Percentiles rank a stretch among this genome's conserved stretches.
phyloP scores from a whole-genome alignment of 345 rosid species.

The Gossypium stocksii region DNA sequence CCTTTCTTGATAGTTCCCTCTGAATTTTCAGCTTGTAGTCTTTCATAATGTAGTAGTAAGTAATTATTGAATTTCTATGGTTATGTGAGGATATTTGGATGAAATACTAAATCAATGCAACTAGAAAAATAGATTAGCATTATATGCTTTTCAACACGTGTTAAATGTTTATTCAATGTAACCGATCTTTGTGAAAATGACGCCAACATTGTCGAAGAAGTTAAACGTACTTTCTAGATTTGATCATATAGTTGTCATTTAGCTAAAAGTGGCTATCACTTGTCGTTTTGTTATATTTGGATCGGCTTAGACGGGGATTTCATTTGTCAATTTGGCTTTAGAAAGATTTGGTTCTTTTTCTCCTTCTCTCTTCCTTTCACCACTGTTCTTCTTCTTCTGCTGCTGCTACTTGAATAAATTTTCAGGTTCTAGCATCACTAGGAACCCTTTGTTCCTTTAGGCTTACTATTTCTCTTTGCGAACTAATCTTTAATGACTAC shows the following conservation, averaged over 20 bases:
- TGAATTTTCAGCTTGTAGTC: background rate
- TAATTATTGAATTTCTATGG: background rate
- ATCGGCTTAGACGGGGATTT: background rate
- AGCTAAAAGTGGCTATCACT: background rate
- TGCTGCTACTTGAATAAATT: too few relatives aligned
- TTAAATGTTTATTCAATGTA: too few relatives aligned
- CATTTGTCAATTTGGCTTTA: background rate
- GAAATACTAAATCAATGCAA: background rate
- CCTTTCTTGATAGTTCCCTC: conserved; percentile 11
- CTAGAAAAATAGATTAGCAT: background rate
- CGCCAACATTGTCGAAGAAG: background rate
- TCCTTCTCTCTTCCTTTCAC: too few relatives aligned
- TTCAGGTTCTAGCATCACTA: background rate
- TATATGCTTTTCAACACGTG: background rate
- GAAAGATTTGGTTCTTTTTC: conserved; percentile 3
- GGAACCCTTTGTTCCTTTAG: background rate
- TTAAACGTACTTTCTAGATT: background rate
- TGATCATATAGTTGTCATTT: background rate
- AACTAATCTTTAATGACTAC: background rate
- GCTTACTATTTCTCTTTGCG: background rate
- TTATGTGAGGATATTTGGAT: background rate
- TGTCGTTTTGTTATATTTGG: conserved; percentile 3
- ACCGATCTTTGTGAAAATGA: background rate
- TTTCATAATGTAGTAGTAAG: background rate
- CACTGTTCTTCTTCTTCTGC: too few relatives aligned